A percentile compares a stretch with the other conserved stretches of the same genome.
phyloP scores from a whole-genome alignment of 2,329 filamentous ascomycete genomes.

The Curvularia spicifera region DNA sequence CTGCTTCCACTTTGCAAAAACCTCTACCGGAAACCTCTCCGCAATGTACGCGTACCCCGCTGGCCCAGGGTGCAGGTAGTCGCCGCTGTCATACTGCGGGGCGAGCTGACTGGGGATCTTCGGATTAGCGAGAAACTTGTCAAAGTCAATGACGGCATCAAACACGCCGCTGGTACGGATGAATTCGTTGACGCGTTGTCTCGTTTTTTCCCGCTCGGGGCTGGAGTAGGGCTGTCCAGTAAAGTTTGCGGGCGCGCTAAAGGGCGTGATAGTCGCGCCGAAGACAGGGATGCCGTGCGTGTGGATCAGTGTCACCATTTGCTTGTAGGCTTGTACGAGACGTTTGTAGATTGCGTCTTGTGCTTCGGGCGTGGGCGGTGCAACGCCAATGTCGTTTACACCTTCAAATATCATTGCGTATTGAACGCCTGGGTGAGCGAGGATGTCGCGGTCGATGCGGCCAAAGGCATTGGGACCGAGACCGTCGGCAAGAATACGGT shows the following conservation, averaged over 20 bases:
- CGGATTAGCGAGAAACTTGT: conserved; percentile 61
- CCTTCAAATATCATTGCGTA: conserved; percentile 72
- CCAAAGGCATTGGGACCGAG: conserved; percentile 67
- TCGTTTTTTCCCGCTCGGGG: conserved; percentile 61
- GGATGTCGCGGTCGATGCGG: conserved; percentile 69
- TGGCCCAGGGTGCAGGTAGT: conserved; percentile 69
- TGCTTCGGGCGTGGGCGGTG: conserved; percentile 51
- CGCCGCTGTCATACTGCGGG: conserved; percentile 63
- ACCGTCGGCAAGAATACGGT: conserved; percentile 66
- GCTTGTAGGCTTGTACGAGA: conserved; percentile 64
- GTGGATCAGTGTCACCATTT: conserved; percentile 64
- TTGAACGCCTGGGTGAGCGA: conserved; percentile 62
- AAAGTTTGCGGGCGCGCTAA: conserved; percentile 52
- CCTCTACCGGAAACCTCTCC: conserved; percentile 62
- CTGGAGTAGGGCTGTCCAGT: conserved; percentile 35
- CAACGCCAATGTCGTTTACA: conserved; percentile 67
- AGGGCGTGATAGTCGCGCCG: conserved; percentile 71
- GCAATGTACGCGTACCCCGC: conserved; percentile 67
- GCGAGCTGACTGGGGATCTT: conserved; percentile 57
- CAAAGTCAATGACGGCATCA: conserved; percentile 69
- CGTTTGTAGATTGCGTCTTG: conserved; percentile 58
- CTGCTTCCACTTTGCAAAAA: conserved; percentile 53
- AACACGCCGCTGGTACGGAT: conserved; percentile 64
- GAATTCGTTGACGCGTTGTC: conserved; percentile 66
- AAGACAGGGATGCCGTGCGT: conserved; percentile 63